Evolutionary conservation across 169 alveolate genomes (phyloP).

Genomic region (Cryptosporidium baileyi): DNA sequence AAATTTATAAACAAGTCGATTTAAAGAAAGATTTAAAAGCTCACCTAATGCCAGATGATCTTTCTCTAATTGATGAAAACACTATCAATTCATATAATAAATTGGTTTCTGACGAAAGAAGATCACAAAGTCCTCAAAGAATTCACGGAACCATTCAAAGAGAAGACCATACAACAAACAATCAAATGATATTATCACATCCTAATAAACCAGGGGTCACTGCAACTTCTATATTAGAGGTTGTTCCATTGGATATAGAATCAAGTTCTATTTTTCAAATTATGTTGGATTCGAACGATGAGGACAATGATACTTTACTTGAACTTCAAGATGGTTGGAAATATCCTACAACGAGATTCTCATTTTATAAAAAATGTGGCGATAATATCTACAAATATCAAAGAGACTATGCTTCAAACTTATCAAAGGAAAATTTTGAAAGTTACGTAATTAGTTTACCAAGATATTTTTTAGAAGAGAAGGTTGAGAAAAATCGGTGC

Average conservation of each 20-base stretch:
- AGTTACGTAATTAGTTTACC: slow-evolving; percentile 44
- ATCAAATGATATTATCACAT: slow-evolving; percentile 4
- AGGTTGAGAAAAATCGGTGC: not conserved
- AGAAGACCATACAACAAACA: not conserved
- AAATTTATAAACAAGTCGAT: not conserved
- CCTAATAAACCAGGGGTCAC: slow-evolving; percentile 33
- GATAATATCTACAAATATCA: not conserved
- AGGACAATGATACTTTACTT: not conserved
- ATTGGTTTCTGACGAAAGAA: not conserved
- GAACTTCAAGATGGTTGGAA: slow-evolving; percentile 54
- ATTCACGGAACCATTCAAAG: not conserved
- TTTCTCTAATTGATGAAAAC: slow-evolving; percentile 28
- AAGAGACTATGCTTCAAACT: slow-evolving; percentile 15
- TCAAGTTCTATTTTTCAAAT: slow-evolving; percentile 21
- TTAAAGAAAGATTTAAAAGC: not conserved
- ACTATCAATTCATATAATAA: not conserved
- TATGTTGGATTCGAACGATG: slow-evolving; percentile 21
- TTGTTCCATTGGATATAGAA: slow-evolving; percentile 15
- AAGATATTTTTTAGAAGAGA: not conserved
- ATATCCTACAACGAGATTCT: slow-evolving; percentile 34
- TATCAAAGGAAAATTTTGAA: slow-evolving; percentile 6
- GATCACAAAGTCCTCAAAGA: not conserved
- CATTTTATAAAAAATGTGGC: slow-evolving; percentile 16
- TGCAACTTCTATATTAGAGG: slow-evolving; percentile 6
- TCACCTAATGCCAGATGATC: slow-evolving; percentile 1